Evolutionary conservation across 2,329 filamentous ascomycete genomes (phyloP), one percentile per base, ranked within the genome.

Genomic region (Lasiodiplodia sp.): DNA sequence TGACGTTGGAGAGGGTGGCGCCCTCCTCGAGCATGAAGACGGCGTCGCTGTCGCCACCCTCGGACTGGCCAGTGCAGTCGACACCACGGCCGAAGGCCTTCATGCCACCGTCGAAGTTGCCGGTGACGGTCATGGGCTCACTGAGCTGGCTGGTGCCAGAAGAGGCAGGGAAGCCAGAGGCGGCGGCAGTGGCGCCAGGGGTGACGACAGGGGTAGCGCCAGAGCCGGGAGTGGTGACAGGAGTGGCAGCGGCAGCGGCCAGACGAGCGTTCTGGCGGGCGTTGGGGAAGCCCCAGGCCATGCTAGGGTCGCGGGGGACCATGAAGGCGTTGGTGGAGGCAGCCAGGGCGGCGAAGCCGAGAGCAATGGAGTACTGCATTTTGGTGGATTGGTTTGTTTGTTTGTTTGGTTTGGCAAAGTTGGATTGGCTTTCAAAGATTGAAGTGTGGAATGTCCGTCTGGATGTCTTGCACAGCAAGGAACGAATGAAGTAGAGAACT

Each of bases 1-100:
- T 84, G 73, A 83, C 83, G 71, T 85, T 85, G 69, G 78, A 80
- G 49, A 85, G 75, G 31, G 80, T 82, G n/a, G 79, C 83, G 31
- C 68, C 68, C 64, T 69, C 64, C 64, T 67, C 64, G 51, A 69
- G 18, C 16, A 23, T n/a, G 53, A 69, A 69, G 63, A 69, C 68
- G 21, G 68, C 68, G 37, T 69, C 62, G 56, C 44, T 60, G 62
- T 69, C 64, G 21, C 68, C 68, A 68, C 68, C 68, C 53, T 69
- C 68, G 3, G 28, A 11, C 62, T 69, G 68, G 34, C 68, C 62
- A 25, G 53, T 62, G 68, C 68, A 67, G 64, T 12, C 14, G 37
- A 69, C 64, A 51, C 68, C 68, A 44, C 68, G 68, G 49, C 64
- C 68, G 64, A 67, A 69, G 10, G 64, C 62, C 68, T 69, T 67